Evolutionary conservation across 1,284 basidiomycete genomes (phyloP).

Genomic region (Malassezia slooffiae): DNA sequence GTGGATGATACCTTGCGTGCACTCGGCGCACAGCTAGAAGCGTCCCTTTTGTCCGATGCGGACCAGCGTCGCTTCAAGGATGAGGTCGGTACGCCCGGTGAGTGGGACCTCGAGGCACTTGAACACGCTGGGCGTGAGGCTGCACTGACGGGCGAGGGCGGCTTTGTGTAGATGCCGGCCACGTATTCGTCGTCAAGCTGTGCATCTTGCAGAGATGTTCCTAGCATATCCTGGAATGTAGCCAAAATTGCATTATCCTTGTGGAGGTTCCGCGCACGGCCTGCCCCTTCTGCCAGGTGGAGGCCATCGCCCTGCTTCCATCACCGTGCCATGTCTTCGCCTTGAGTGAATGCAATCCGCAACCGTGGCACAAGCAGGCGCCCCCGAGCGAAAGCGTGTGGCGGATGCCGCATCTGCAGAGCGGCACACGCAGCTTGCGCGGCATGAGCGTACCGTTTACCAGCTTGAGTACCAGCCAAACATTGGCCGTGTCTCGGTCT

Average conservation of each 20-base stretch:
- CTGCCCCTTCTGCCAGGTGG: no score
- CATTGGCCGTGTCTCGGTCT: not conserved
- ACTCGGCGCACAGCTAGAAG: not conserved
- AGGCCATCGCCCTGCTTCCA: no score
- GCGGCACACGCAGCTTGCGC: not conserved
- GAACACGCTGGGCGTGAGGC: slow-evolving; percentile 11
- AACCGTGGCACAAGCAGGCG: no score
- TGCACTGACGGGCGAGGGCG: slow-evolving; percentile 7
- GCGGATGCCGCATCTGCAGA: not conserved
- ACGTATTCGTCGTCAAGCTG: not conserved
- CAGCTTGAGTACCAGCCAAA: slow-evolving; percentile 2
- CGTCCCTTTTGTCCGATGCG: no score
- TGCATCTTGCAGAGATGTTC: no score
- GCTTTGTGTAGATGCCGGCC: slow-evolving; percentile 3
- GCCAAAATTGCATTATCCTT: not conserved
- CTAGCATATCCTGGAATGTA: no score
- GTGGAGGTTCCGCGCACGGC: no score
- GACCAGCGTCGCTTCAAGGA: no score
- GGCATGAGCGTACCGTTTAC: not conserved
- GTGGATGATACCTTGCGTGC: not conserved
- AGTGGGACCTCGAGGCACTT: slow-evolving; percentile 17
- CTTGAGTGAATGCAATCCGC: no score
- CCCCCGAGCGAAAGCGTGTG: not conserved
- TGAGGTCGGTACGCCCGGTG: slow-evolving; percentile 8
- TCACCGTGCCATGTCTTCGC: no score